Percentiles rank a stretch among this genome's conserved stretches.
phyloP scores from a whole-genome alignment of 768 basidiomycete species.

The Xerocomellus chrysenteron region DNA sequence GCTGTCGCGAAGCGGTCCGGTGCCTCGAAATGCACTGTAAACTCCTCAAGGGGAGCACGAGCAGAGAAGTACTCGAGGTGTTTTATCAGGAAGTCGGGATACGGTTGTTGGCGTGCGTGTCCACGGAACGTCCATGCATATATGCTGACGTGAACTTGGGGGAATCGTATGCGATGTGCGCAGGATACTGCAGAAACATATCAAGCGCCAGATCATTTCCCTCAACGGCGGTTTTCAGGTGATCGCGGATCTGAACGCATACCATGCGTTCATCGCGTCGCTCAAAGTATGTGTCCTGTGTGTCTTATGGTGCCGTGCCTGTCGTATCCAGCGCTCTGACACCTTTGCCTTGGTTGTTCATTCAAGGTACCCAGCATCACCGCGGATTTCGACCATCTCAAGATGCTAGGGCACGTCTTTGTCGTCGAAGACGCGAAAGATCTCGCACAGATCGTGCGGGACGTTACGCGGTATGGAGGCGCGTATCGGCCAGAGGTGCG shows the following conservation, averaged over 20 bases:
- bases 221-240: constrained; percentile 92
- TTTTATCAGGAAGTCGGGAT: constrained; percentile 98
- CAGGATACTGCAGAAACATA: constrained; percentile 89
- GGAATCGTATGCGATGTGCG: neutral
- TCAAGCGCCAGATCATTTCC: constrained; percentile 97
- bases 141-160: neutral
- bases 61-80: constrained; percentile 94
- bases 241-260: constrained; percentile 94
- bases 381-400: constrained; percentile 88
- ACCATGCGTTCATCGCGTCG: constrained; percentile 84
- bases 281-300: constrained; percentile 60
- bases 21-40: constrained; percentile 91
- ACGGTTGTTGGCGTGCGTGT: constrained; percentile 72
- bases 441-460: constrained; percentile 91
- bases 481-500: constrained; percentile 89
- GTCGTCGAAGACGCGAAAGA: constrained; percentile 96
- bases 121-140: no score
- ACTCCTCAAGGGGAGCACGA: constrained; percentile 89
- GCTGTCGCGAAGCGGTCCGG: constrained; percentile 85
- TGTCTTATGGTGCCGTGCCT: neutral
- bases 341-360: neutral
- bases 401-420: constrained; percentile 96
- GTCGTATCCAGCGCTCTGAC: neutral
- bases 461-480: constrained; percentile 94
- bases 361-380: constrained; percentile 71